Conservation (phyloP, 495 filamentous ascomycete genomes). For the Amorphotheca resinae region DNA sequence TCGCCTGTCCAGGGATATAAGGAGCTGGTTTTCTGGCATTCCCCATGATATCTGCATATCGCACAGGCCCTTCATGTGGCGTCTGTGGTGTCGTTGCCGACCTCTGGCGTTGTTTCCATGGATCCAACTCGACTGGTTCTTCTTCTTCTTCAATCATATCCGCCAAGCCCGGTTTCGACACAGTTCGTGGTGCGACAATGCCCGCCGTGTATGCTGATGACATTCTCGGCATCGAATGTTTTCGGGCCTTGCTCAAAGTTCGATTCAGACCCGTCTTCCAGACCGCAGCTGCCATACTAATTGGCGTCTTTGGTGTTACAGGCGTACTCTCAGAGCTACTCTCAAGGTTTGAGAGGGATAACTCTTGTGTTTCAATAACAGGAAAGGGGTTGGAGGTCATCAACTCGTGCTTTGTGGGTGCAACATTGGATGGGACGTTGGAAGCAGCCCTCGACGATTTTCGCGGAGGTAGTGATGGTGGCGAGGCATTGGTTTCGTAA, state of each 20-base stretch:
- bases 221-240: slow-evolving; percentile 4
- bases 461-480: slow-evolving; percentile 3
- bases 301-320: slow-evolving; percentile 16
- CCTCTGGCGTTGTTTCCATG: background rate
- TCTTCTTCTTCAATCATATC: background rate
- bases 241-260: slow-evolving; percentile 6
- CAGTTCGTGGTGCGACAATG: background rate
- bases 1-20: background rate
- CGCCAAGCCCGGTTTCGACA: background rate
- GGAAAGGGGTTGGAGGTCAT: slow-evolving; percentile 16
- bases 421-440: slow-evolving; percentile 7
- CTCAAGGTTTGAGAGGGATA: background rate
- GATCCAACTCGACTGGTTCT: background rate
- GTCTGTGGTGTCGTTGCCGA: background rate
- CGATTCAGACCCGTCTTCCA: slow-evolving; percentile 12
- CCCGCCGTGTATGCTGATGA: background rate
- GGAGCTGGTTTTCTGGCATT: background rate
- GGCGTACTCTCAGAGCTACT: background rate
- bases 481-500: slow-evolving; percentile 1
- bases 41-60: slow-evolving; percentile 14
- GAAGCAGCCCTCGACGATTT: slow-evolving; percentile 8
- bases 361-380: too few relatives aligned
- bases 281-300: slow-evolving; percentile 4
- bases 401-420: slow-evolving; percentile 11
- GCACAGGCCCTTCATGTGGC: background rate